Evolutionary conservation across 257 asterid species (phyloP).

Genomic region (Knoxia roxburghii): DNA sequence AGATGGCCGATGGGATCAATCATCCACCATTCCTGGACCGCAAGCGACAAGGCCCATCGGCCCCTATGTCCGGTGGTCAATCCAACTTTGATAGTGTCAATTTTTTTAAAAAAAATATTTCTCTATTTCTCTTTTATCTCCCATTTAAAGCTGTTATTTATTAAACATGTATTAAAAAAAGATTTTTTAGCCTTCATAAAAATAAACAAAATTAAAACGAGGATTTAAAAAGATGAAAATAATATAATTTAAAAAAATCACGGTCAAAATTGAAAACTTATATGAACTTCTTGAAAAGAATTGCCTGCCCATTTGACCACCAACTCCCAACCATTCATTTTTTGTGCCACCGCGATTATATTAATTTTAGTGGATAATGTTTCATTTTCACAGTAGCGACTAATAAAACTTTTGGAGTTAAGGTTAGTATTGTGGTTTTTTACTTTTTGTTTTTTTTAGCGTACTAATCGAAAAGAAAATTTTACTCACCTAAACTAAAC

Average conservation of each 20-base stretch:
- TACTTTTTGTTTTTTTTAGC: neutral
- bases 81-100: neutral
- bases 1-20: constrained; percentile 19
- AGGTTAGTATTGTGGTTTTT: too few species aligned
- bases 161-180: too few species aligned
- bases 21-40: constrained; percentile 28
- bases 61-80: constrained; percentile 35
- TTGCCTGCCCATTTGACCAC: neutral
- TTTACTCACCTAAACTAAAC: constrained; percentile 78
- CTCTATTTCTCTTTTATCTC: too few species aligned
- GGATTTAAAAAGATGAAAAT: too few species aligned
- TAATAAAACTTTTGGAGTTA: neutral
- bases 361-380: neutral
- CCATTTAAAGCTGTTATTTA: too few species aligned
- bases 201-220: too few species aligned
- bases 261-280: constrained; percentile 28
- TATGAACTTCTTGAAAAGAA: neutral
- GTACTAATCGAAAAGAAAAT: neutral
- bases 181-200: too few species aligned
- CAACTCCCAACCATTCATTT: constrained; percentile 3
- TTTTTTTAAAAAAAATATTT: too few species aligned
- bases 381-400: neutral
- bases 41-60: constrained; percentile 24
- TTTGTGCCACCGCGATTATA: neutral
- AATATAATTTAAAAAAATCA: too few species aligned